Percentiles rank a stretch among this genome's conserved stretches.
phyloP scores from a whole-genome alignment of 2,329 filamentous ascomycete species.

The Beauveria scarabaeidicola region DNA sequence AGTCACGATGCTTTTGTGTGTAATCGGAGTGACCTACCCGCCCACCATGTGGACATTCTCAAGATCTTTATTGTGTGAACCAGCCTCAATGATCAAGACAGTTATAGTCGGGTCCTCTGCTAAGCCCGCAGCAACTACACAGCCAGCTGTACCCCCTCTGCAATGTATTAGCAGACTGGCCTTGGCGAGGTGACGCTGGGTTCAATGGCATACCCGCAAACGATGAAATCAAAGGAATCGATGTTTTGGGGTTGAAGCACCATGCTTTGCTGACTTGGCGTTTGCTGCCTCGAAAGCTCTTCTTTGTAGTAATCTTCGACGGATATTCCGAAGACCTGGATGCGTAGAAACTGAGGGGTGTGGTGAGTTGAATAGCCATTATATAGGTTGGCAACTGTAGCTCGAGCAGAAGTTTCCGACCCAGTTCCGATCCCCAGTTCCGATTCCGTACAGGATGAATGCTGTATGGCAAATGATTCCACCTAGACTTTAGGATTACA shows the following conservation, averaged over 20 bases:
- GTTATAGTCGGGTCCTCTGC: conserved; percentile 24
- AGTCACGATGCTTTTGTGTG: not conserved
- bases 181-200: not conserved
- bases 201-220: conserved; percentile 24
- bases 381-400: not conserved
- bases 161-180: not conserved
- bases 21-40: conserved; percentile 25
- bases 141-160: conserved; percentile 29
- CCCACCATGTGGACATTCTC: conserved; percentile 44
- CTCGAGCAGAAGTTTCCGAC: not conserved
- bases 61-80: conserved; percentile 31
- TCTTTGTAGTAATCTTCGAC: no score
- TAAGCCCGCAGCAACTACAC: conserved; percentile 29
- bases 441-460: not conserved
- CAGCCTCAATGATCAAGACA: conserved; percentile 30
- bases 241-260: not conserved
- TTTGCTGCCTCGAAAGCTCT: no score
- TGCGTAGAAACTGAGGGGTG: not conserved
- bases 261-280: not conserved
- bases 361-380: not conserved
- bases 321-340: no score
- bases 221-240: conserved; percentile 24
- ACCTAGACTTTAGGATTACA: not conserved
- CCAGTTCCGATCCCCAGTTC: not conserved
- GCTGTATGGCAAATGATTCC: not conserved